phyloP scores from a whole-genome alignment of 148 eudicot species.

The Rhododendron griersonianum region DNA sequence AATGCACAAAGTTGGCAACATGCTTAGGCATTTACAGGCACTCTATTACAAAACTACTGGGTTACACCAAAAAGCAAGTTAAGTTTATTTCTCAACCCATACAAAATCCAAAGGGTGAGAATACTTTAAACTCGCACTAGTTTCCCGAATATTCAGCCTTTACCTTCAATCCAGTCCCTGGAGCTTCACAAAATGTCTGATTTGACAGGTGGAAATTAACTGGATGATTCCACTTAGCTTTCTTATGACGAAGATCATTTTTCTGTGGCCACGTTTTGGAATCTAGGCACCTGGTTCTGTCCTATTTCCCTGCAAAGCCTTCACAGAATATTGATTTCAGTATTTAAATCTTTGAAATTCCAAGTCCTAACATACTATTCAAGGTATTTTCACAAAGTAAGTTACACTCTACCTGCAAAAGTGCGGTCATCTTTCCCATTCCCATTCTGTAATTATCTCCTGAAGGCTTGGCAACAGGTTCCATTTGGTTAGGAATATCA shows the following conservation, averaged over 20 bases:
- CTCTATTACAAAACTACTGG: background rate
- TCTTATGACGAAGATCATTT: slow-evolving; percentile 10
- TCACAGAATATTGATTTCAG: slow-evolving; percentile 16
- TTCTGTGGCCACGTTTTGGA: slow-evolving; percentile 1
- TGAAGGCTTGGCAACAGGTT: slow-evolving; percentile 23
- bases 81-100: background rate
- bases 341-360: background rate
- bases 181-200: background rate
- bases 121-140: slow-evolving; percentile 2
- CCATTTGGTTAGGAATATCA: slow-evolving; percentile 17
- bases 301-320: slow-evolving; percentile 79
- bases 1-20: background rate
- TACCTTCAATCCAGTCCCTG: background rate
- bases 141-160: background rate
- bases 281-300: slow-evolving; percentile 28
- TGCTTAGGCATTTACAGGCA: background rate
- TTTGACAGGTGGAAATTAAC: background rate
- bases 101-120: slow-evolving; percentile 8
- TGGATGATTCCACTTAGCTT: background rate
- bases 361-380: background rate
- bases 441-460: slow-evolving; percentile 23
- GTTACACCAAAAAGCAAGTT: background rate
- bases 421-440: slow-evolving; percentile 83
- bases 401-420: slow-evolving; percentile 52
- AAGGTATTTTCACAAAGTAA: background rate